Percentiles rank a stretch among this genome's conserved stretches.
phyloP scores from a whole-genome alignment of 2,329 filamentous ascomycete genomes.

The Trichothecium sympodiale region DNA sequence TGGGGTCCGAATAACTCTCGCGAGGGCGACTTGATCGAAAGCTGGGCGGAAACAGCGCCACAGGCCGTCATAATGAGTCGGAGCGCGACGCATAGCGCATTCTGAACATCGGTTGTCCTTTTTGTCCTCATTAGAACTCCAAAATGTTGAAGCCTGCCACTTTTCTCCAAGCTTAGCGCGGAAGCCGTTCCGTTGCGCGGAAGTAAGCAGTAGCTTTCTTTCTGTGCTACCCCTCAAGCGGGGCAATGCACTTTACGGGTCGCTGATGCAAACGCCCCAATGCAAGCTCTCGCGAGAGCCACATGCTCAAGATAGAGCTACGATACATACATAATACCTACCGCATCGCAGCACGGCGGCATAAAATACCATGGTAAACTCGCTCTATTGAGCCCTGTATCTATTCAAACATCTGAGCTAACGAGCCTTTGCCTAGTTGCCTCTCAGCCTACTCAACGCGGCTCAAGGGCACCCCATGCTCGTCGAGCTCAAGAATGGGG shows the following conservation, averaged over 20 bases:
- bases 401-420: too few species aligned
- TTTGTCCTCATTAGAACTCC: conserved; percentile 11
- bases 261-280: conserved; percentile 2
- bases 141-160: conserved; percentile 1
- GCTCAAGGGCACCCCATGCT: conserved; percentile 97
- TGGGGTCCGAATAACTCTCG: not conserved
- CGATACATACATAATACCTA: conserved; percentile 8
- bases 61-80: conserved; percentile 35
- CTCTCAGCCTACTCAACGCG: conserved; percentile 78
- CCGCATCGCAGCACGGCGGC: conserved; percentile 8
- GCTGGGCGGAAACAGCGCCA: conserved; percentile 51
- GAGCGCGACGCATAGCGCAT: conserved; percentile 1
- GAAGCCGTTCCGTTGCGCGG: not conserved
- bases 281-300: not conserved
- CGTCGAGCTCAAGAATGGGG: conserved; percentile 93
- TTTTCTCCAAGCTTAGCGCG: not conserved
- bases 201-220: not conserved
- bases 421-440: conserved; percentile 36
- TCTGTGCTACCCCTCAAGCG: conserved; percentile 5
- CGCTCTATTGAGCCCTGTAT: too few species aligned
- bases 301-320: too few species aligned
- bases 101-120: conserved; percentile 7
- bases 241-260: conserved; percentile 14
- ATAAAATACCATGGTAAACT: conserved; percentile 13
- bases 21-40: conserved; percentile 21